Conservation (phyloP, 345 rosid genomes). For the Orychophragmus violaceus region DNA sequence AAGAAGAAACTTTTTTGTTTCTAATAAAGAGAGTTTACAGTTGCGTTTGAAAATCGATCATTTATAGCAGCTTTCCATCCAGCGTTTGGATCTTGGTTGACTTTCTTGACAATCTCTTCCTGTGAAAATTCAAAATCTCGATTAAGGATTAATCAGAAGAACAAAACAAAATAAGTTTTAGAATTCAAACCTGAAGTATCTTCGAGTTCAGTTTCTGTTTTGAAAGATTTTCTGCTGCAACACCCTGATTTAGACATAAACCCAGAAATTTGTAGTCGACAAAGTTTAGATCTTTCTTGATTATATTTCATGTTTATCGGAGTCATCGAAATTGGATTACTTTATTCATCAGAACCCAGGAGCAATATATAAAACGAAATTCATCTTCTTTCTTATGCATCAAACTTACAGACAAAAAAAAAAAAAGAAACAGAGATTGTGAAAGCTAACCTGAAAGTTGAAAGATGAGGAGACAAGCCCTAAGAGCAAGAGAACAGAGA, state of each 20-base stretch:
- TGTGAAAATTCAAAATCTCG: conserved; percentile 21
- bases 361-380: neutral
- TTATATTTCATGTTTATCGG: neutral
- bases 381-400: neutral
- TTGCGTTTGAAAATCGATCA: conserved; percentile 59
- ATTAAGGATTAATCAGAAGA: neutral
- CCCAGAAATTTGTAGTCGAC: neutral
- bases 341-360: neutral
- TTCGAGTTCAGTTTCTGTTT: conserved; percentile 58
- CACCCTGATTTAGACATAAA: conserved; percentile 38
- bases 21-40: conserved; percentile 31
- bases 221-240: conserved; percentile 35
- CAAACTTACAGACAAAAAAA: neutral
- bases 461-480: conserved; percentile 22
- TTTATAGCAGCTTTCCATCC: conserved; percentile 89
- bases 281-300: neutral
- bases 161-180: neutral
- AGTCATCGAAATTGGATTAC: neutral
- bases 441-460: conserved; percentile 20
- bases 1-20: neutral
- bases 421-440: neutral
- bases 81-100: conserved; percentile 65
- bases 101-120: conserved; percentile 69
- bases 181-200: conserved; percentile 60
- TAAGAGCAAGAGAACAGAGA: conserved; percentile 28